A percentile compares a stretch with the other conserved stretches of the same genome.
Conservation (phyloP, 2,329 filamentous ascomycete genomes). For the Trichophyton schoenleinii region DNA sequence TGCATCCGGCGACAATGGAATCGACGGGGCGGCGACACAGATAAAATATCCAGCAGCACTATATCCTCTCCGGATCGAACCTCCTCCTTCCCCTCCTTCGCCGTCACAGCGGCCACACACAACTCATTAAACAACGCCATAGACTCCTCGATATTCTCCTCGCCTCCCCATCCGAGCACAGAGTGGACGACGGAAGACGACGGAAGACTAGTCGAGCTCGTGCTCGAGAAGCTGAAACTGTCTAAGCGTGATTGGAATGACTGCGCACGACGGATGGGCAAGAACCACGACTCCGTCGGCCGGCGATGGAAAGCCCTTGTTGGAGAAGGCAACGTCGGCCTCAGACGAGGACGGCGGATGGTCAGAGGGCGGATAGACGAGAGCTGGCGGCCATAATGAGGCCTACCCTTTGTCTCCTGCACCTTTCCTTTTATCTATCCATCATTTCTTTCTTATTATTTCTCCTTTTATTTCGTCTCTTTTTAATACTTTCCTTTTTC, state of each 20-base stretch:
- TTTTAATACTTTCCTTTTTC: slow-evolving; percentile 9
- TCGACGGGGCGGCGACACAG: slow-evolving; percentile 13
- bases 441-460: background rate
- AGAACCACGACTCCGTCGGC: slow-evolving; percentile 30
- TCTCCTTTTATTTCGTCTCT: slow-evolving; percentile 1
- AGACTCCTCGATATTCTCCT: slow-evolving; percentile 7
- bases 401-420: background rate
- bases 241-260: slow-evolving; percentile 35
- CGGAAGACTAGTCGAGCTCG: slow-evolving; percentile 30
- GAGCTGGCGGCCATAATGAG: slow-evolving; percentile 15
- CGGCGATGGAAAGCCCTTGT: slow-evolving; percentile 32
- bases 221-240: slow-evolving; percentile 34
- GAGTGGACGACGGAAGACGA: slow-evolving; percentile 33
- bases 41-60: background rate
- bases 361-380: slow-evolving; percentile 19
- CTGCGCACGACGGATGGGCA: slow-evolving; percentile 32
- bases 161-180: slow-evolving; percentile 1
- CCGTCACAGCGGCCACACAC: background rate
- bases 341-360: slow-evolving; percentile 24
- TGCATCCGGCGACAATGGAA: slow-evolving; percentile 12
- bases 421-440: background rate
- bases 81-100: background rate
- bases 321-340: slow-evolving; percentile 31
- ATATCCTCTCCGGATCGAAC: background rate
- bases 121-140: background rate